phyloP scores from a whole-genome alignment of 495 filamentous ascomycete genomes.

The Baudoinia panamericana region DNA sequence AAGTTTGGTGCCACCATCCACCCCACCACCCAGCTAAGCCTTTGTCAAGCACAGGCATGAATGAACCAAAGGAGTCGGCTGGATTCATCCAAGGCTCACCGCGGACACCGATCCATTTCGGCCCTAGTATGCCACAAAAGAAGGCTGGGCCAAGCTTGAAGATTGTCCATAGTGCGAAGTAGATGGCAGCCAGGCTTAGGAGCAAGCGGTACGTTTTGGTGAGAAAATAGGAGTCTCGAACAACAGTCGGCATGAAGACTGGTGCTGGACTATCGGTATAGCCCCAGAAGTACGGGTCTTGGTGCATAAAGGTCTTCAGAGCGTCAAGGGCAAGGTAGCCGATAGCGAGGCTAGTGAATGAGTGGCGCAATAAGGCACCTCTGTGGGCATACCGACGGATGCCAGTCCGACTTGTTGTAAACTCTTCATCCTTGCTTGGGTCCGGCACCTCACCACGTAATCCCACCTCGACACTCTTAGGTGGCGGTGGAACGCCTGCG shows the following conservation, averaged over 20 bases:
- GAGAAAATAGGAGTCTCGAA: conserved; percentile 26
- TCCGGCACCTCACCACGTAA: conserved; percentile 23
- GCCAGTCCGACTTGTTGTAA: conserved; percentile 4
- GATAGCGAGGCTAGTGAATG: conserved; percentile 31
- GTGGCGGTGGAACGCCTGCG: conserved; percentile 45
- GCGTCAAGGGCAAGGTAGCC: conserved; percentile 54
- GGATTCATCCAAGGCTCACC: conserved; percentile 42
- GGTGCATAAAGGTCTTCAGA: conserved; percentile 50
- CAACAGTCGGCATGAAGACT: conserved; percentile 31
- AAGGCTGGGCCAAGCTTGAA: conserved; percentile 43
- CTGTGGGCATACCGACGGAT: conserved; percentile 10
- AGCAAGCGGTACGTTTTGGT: conserved; percentile 38
- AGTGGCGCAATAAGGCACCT: background rate
- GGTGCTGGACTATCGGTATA: conserved; percentile 36
- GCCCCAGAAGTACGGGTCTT: conserved; percentile 63
- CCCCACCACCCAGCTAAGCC: conserved; percentile 71
- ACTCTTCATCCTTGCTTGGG: background rate
- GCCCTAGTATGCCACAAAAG: conserved; percentile 43
- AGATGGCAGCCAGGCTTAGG: conserved; percentile 38
- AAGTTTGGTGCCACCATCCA: conserved; percentile 80
- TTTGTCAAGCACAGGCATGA: conserved; percentile 42
- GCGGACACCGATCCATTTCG: conserved; percentile 25
- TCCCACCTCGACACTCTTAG: conserved; percentile 34
- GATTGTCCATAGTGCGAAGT: conserved; percentile 41
- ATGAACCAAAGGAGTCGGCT: conserved; percentile 43